Evolutionary conservation across 192 early-diverging fungal species (phyloP).

Genomic region (Gorgonomyces haynaldii): DNA sequence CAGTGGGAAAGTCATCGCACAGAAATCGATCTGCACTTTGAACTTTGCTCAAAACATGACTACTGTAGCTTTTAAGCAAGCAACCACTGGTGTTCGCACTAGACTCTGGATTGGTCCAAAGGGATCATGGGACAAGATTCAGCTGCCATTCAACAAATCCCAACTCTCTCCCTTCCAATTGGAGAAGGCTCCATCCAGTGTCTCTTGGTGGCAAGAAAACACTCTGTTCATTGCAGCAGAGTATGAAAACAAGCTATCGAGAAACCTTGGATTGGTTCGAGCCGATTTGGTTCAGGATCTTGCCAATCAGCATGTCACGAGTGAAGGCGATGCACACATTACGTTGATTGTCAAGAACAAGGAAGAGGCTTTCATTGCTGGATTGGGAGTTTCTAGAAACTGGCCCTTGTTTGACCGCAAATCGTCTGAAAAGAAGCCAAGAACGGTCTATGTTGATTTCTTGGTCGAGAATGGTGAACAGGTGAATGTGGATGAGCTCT

Average conservation of each 20-base stretch:
- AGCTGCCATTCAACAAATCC: no score
- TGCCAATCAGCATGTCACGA: neutral
- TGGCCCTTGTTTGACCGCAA: conserved; percentile 4
- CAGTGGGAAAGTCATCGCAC: no score
- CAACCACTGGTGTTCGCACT: no score
- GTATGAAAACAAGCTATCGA: conserved; percentile 9
- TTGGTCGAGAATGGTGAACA: neutral
- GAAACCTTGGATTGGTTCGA: conserved; percentile 27
- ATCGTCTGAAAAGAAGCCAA: neutral
- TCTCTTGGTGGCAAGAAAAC: neutral
- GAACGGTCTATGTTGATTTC: neutral
- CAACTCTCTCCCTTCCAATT: no score
- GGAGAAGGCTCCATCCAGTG: no score
- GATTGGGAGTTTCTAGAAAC: neutral
- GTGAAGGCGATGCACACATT: conserved; percentile 11
- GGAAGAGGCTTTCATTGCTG: conserved; percentile 3
- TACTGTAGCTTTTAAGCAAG: no score
- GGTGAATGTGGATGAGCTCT: neutral
- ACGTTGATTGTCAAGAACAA: neutral
- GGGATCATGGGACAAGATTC: no score
- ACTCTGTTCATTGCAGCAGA: neutral
- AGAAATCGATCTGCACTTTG: no score
- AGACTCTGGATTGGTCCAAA: no score
- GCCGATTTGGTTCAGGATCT: conserved; percentile 24
- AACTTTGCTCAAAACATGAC: no score